Evolutionary conservation across 306 rosid genomes (phyloP).

Genomic region (Pyrus bretschneideri): DNA sequence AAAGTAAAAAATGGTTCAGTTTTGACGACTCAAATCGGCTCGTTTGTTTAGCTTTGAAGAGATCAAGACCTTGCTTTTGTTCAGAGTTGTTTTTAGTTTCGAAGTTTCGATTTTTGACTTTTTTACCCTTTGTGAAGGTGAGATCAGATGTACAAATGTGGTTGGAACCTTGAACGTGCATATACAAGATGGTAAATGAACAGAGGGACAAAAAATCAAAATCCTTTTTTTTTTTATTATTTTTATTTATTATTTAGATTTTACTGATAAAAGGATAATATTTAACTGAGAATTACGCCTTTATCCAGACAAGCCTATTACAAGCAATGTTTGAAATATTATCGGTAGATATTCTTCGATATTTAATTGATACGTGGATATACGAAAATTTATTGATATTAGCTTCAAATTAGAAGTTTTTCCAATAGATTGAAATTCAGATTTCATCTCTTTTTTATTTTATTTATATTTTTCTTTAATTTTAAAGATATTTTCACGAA

Average conservation of each 20-base stretch:
- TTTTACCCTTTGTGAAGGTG: conserved; percentile 5
- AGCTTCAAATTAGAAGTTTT: too few relatives aligned
- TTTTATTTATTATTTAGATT: background rate
- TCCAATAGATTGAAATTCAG: too few relatives aligned
- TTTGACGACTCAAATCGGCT: conserved; percentile 46
- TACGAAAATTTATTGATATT: too few relatives aligned
- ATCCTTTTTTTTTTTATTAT: too few relatives aligned
- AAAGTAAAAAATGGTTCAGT: conserved; percentile 12
- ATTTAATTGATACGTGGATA: too few relatives aligned
- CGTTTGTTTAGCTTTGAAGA: conserved; percentile 18
- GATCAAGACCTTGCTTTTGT: conserved; percentile 26
- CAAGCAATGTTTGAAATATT: too few relatives aligned
- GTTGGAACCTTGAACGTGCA: conserved; percentile 8
- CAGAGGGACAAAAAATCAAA: conserved; percentile 5
- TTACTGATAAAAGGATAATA: background rate
- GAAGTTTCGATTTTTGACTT: background rate
- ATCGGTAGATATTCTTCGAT: too few relatives aligned
- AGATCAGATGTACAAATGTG: conserved; percentile 22
- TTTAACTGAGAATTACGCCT: too few relatives aligned
- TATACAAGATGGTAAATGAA: conserved; percentile 18
- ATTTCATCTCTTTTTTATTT: too few relatives aligned
- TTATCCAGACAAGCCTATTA: too few relatives aligned
- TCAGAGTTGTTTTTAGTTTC: background rate
- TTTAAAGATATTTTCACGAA: too few relatives aligned
- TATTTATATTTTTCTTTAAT: too few relatives aligned